Percentiles rank a stretch among this genome's conserved stretches.
Conservation (phyloP, 75 land plant genomes). For the Cunninghamia lanceolata region DNA sequence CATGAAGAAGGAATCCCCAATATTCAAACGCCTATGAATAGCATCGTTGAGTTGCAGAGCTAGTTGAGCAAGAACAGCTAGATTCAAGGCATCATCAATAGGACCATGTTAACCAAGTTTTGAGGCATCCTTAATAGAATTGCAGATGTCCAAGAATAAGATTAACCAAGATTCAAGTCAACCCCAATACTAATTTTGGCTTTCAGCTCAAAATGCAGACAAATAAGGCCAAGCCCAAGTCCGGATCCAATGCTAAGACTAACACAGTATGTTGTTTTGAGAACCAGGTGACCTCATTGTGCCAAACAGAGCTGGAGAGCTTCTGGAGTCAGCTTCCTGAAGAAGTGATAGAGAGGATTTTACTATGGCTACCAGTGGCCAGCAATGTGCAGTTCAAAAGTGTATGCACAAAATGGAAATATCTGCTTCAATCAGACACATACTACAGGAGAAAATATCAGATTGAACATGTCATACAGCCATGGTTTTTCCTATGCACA, state of each 20-base stretch:
- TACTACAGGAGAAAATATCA: slow-evolving; percentile 9
- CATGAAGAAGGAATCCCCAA: background rate
- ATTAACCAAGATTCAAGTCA: background rate
- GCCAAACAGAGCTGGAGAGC: background rate
- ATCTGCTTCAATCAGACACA: slow-evolving; percentile 14
- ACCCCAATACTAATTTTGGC: background rate
- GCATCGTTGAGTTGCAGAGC: background rate
- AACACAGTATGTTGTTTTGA: background rate
- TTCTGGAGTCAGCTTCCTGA: slow-evolving; percentile 43
- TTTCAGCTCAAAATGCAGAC: background rate
- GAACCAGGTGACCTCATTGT: background rate
- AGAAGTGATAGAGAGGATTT: slow-evolving; percentile 32
- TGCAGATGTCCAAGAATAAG: background rate
- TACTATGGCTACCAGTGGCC: slow-evolving; percentile 30
- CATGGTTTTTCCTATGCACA: slow-evolving; percentile 34
- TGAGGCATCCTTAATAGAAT: background rate
- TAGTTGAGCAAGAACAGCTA: background rate
- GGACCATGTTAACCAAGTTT: background rate
- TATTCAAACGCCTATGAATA: background rate
- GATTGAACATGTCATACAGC: background rate
- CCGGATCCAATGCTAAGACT: background rate
- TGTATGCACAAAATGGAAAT: slow-evolving; percentile 33
- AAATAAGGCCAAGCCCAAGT: background rate
- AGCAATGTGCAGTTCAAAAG: slow-evolving; percentile 24
- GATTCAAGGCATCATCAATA: background rate